phyloP scores from a whole-genome alignment of 768 basidiomycete species.

The Ramaria rubella region DNA sequence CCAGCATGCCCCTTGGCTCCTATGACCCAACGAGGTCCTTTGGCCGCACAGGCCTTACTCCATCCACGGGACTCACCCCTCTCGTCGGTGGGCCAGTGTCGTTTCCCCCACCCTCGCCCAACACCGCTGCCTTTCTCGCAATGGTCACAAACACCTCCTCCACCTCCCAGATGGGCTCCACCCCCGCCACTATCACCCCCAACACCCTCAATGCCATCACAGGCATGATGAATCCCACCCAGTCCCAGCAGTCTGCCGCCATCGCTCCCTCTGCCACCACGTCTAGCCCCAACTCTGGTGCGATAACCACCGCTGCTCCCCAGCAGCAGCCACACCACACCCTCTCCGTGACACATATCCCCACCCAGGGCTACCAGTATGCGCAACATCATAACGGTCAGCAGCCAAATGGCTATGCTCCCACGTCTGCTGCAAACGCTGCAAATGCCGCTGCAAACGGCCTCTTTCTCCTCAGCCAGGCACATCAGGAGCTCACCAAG shows the following conservation, averaged over 20 bases:
- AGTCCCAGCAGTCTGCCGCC: conserved; percentile 15
- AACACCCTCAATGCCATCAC: conserved; percentile 73
- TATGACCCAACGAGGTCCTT: conserved; percentile 65
- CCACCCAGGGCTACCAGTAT: conserved; percentile 10
- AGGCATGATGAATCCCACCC: conserved; percentile 58
- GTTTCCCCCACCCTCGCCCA: conserved; percentile 81
- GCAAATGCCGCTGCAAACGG: conserved; percentile 80
- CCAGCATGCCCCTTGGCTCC: conserved; percentile 21
- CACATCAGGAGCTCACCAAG: conserved; percentile 93
- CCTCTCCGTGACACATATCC: background rate
- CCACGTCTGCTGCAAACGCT: conserved; percentile 44
- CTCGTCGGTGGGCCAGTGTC: conserved; percentile 65
- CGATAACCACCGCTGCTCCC: background rate
- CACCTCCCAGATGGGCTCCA: conserved; percentile 10
- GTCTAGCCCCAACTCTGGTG: background rate
- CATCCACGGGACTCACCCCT: conserved; percentile 77
- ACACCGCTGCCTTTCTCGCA: conserved; percentile 87
- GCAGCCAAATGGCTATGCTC: conserved; percentile 15
- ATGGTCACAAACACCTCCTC: conserved; percentile 66
- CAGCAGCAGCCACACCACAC: background rate
- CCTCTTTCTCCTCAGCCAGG: conserved; percentile 88
- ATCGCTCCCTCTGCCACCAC: conserved; percentile 8
- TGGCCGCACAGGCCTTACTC: conserved; percentile 79
- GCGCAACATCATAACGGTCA: conserved; percentile 6
- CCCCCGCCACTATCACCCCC: conserved; percentile 48